These are phyloP conservation scores for Calonectria hawksworthii DNA, from an alignment of 2,329 filamentous ascomycete genomes.

Conservation along the genomic window DNA sequence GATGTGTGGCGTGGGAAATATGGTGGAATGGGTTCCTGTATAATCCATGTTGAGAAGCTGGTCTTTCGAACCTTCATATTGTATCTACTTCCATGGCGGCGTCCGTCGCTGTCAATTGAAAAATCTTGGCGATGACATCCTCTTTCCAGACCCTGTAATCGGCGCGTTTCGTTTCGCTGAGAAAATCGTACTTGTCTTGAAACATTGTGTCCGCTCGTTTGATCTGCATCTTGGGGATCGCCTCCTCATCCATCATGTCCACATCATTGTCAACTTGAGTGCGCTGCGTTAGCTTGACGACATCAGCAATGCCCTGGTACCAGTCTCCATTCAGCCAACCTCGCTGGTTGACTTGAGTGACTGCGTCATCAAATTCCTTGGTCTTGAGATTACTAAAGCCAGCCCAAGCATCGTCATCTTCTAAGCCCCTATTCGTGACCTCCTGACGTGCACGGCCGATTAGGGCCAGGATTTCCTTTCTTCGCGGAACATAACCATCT, in stretches of 20 bases:
- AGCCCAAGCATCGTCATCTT: conserved; percentile 65
- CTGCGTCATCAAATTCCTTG: conserved; percentile 73
- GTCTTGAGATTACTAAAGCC: conserved; percentile 65
- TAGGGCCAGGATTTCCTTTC: conserved; percentile 62
- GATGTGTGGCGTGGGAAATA: conserved; percentile 29
- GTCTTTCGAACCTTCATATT: conserved; percentile 40
- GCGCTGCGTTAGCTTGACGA: conserved; percentile 54
- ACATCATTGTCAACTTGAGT: conserved; percentile 52
- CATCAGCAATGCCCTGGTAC: conserved; percentile 72
- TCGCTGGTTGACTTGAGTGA: conserved; percentile 68
- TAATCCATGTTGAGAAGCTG: conserved; percentile 44
- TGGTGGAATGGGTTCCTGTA: conserved; percentile 33
- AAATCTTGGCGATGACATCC: conserved; percentile 69
- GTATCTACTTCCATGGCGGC: conserved; percentile 54
- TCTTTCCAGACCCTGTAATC: conserved; percentile 77
- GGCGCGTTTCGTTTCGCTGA: conserved; percentile 73
- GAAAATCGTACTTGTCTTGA: conserved; percentile 79
- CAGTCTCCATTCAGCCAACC: conserved; percentile 75
- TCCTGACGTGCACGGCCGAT: conserved; percentile 58
- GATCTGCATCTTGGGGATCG: conserved; percentile 54
- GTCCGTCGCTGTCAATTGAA: conserved; percentile 53
- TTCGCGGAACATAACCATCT: conserved; percentile 59
- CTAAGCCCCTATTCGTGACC: conserved; percentile 52
- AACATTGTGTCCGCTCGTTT: conserved; percentile 78
- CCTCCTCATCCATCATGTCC: conserved; percentile 52